These are phyloP conservation scores for Aspergillus indologenus DNA, from an alignment of 495 filamentous ascomycete species.

Conservation along the genomic window DNA sequence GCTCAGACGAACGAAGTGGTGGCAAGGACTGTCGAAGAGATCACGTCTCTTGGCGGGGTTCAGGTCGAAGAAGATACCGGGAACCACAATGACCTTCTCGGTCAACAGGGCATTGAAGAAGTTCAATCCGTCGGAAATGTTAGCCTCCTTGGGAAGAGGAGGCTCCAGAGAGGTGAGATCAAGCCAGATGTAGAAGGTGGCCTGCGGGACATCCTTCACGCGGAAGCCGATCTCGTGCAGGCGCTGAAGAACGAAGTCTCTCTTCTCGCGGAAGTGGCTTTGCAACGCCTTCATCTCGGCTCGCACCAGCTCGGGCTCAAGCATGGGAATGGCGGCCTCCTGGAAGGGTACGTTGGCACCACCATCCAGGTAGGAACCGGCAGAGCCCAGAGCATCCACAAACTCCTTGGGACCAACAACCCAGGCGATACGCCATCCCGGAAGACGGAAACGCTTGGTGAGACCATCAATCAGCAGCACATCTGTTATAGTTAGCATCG, in stretches of 20 bases:
- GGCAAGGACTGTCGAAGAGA: constrained; percentile 91
- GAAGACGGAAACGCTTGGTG: constrained; percentile 94
- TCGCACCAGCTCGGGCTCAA: constrained; percentile 74
- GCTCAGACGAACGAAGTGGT: constrained; percentile 88
- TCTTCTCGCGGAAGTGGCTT: constrained; percentile 80
- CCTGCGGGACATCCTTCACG: constrained; percentile 73
- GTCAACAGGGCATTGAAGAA: constrained; percentile 92
- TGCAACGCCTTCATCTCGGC: constrained; percentile 90
- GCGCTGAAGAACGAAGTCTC: constrained; percentile 80
- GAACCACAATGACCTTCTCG: constrained; percentile 93
- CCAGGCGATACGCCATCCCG: constrained; percentile 96
- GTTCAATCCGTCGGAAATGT: constrained; percentile 87
- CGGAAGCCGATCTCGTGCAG: constrained; percentile 81
- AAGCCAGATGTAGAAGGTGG: constrained; percentile 91
- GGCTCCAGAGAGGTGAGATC: constrained; percentile 54
- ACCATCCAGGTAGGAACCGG: constrained; percentile 93
- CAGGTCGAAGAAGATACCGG: constrained; percentile 80
- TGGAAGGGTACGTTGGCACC: constrained; percentile 95
- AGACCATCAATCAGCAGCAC: constrained; percentile 94
- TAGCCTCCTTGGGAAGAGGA: constrained; percentile 42
- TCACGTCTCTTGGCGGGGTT: constrained; percentile 89
- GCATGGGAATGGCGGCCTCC: constrained; percentile 87
- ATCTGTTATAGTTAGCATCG: constrained; percentile 40
- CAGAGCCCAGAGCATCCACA: constrained; percentile 88
- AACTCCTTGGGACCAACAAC: constrained; percentile 95